Evolutionary conservation across 1,139 yeast genomes (phyloP).

Genomic region (Blastobotrys illinoisensis): DNA sequence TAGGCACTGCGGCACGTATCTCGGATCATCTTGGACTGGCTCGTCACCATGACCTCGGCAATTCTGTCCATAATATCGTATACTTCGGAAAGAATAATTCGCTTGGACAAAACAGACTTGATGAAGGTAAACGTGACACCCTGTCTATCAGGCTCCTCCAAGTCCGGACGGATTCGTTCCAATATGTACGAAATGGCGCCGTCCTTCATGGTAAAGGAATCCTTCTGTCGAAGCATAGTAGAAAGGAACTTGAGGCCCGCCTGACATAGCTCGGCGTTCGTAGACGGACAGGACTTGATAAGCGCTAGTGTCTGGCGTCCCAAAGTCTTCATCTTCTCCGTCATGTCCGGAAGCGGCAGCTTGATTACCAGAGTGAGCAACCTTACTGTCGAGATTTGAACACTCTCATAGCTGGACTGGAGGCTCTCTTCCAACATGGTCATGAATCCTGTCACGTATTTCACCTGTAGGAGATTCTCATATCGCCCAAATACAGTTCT

Average conservation of each 20-base stretch:
- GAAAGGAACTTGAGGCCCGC: slow-evolving; percentile 71
- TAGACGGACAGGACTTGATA: slow-evolving; percentile 70
- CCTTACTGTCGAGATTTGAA: slow-evolving; percentile 61
- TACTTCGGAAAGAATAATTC: slow-evolving; percentile 76
- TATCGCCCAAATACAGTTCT: slow-evolving; percentile 62
- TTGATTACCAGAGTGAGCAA: slow-evolving; percentile 57
- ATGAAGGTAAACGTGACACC: slow-evolving; percentile 83
- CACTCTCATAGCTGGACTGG: slow-evolving; percentile 64
- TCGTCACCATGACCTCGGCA: slow-evolving; percentile 82
- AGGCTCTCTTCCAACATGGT: slow-evolving; percentile 64
- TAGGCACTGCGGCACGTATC: slow-evolving; percentile 81
- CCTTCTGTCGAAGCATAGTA: slow-evolving; percentile 63
- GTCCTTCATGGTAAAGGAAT: slow-evolving; percentile 61
- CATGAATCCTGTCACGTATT: slow-evolving; percentile 65
- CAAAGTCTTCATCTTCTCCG: slow-evolving; percentile 34
- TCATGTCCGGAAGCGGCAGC: slow-evolving; percentile 56
- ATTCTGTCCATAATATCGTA: slow-evolving; percentile 85
- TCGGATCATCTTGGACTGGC: slow-evolving; percentile 76
- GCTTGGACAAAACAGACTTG: slow-evolving; percentile 67
- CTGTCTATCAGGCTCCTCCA: slow-evolving; percentile 86
- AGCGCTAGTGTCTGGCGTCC: slow-evolving; percentile 52
- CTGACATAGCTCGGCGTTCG: slow-evolving; percentile 80
- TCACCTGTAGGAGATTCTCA: slow-evolving; percentile 47
- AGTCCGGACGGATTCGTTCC: slow-evolving; percentile 75
- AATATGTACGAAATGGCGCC: slow-evolving; percentile 70